Base-by-base conservation (phyloP, 257 asterid species). In the Nicotiana paniculata region DNA sequence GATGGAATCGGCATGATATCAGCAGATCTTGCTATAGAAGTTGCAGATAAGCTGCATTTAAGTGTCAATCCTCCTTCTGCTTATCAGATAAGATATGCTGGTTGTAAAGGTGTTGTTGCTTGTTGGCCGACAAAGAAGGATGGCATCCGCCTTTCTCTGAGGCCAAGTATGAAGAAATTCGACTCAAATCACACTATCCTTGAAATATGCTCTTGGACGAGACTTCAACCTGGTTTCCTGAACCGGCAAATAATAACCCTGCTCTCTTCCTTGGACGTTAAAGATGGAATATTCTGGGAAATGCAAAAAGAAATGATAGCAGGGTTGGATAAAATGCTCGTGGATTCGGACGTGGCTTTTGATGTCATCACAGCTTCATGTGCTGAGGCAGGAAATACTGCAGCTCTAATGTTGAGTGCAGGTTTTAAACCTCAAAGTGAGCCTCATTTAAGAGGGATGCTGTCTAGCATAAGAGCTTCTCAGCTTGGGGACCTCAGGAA, bases 191-290 rank as follows among this genome's bases (percentile, higher is more conserved):
- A 96, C 83, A 91, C 88, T 2, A 84, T 89, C 15, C 97, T 96
- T 35, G 99, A 96, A 87, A 96, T 96, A 69, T 96, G 98, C 88
- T 92, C 97, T 17, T 96, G 99, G 99, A 88, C 96, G 16, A 85
- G 95, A 54, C 92, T 90, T 82, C 98, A 93, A 88, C 95, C 98
- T 6, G 99, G 98, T 51, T 96, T 94, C 82, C 88, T 96, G 81
- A 94, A 96, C 85, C 86, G 98, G 32, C 98, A 96, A 86, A 94
- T 96, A 70, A 55, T 96, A 67, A 92, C 97, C 12, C 91, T 94
- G 18, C 96, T 96, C 55, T 94, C 99, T 68, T 91, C 98, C 54
- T 90, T 96, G 89, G 88, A 83, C n/a, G 95, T 94, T 30, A 43
- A 69, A 48, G 97, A 92, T 72, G 79, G 79, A 26, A 79, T 90